Conservation (phyloP, 2,329 filamentous ascomycete species). For the Neofusicoccum umdonicola region DNA sequence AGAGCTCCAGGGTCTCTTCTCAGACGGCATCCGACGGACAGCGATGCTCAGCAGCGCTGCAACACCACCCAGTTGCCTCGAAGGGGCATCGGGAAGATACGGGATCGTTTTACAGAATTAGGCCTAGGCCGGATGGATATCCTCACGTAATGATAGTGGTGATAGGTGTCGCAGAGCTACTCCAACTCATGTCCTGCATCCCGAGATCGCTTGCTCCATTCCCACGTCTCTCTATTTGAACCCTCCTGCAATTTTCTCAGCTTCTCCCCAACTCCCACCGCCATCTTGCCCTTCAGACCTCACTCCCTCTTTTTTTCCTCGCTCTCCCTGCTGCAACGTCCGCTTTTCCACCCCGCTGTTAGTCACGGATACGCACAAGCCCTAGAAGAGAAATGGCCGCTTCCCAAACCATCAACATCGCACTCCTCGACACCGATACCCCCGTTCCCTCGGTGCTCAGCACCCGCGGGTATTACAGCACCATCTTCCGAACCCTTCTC, state of each 20-base stretch:
- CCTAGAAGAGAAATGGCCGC: background rate
- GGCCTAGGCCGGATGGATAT: conserved; percentile 3
- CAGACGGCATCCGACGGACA: background rate
- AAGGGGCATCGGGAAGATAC: background rate
- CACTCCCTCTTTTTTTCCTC: background rate
- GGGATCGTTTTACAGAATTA: conserved; percentile 8
- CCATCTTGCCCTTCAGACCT: background rate
- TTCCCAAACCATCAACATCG: conserved; percentile 21
- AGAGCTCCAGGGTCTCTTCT: background rate
- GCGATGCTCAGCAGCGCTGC: background rate
- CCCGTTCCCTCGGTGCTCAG: conserved; percentile 27
- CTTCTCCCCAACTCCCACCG: background rate
- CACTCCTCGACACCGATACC: conserved; percentile 33
- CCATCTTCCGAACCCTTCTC: conserved; percentile 30
- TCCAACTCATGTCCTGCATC: background rate
- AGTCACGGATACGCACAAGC: background rate
- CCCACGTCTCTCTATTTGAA: background rate
- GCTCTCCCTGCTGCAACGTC: background rate
- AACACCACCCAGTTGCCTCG: background rate
- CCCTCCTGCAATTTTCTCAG: background rate
- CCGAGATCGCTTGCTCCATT: background rate
- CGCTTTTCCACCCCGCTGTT: background rate
- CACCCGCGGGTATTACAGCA: conserved; percentile 27
- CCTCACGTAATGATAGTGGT: conserved; percentile 1
- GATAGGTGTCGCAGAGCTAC: background rate